Base-by-base conservation (phyloP, 345 rosid species). In the Limnanthes douglasii region DNA sequence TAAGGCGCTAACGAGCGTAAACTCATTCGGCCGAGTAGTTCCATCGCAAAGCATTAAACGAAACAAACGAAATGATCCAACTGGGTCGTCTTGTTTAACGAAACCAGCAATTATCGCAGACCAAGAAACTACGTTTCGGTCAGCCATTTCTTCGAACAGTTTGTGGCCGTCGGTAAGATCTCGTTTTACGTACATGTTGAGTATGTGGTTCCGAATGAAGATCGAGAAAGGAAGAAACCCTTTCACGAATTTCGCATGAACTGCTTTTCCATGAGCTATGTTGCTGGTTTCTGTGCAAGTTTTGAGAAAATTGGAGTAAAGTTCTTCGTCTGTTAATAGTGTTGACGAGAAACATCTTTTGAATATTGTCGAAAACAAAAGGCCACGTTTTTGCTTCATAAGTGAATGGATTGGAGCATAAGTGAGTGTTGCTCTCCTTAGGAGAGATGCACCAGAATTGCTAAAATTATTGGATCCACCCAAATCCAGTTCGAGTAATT, bases 141-240 rank as follows among this genome's bases (percentile, higher is more conserved):
- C 36, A 20, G 63, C 64, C 65, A 65, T 73, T 73, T 62, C 54
- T 9, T 69, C 70, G 57, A 73, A 73, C 60, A 69, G 30, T 5
- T 54, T 41, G 44, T 30, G 24, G 8, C 56, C 73, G 21, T 34
- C 32, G 5, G 5, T 19, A 2, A 48, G 25, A 18, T 46, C 47
- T 4, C 65, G 60, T 46, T 62, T 73, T 6, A 39, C 15, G 25
- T 69, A 73, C 22, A 60, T 23, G 32, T 54, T 65, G 30, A 73
- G 64, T 30, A 62, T 8, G 20, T 65, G 68, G 32, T 73, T 73
- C 23, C 36, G 38, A 21, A 66, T 50, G 31, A 52, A 69, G 18
- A 31, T 56, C 5, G 62, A 62, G n/a, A 11, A 36, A 18, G 59
- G 56, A 29, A 39, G 16, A 4, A 44, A 33, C 17, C 55, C 34